Evolutionary conservation across 2,329 filamentous ascomycete species (phyloP), one percentile per base, ranked within the genome.

Genomic region (Fusarium sp.): DNA sequence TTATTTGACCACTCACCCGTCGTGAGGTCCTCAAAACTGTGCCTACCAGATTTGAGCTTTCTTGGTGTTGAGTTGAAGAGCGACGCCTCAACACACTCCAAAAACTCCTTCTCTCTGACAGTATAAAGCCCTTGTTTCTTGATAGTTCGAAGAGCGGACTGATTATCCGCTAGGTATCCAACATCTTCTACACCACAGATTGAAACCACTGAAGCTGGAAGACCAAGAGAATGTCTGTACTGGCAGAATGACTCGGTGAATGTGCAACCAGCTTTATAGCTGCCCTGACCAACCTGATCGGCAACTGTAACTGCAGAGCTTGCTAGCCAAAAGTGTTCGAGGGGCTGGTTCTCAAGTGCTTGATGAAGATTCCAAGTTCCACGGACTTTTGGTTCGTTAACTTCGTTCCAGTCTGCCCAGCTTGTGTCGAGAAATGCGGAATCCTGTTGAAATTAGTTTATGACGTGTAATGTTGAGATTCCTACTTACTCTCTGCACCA

Each of bases 271-370:
- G 60, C 27, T 2, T 60, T 56, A 42, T 73, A 73, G 20, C 60
- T 73, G 1, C 42, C 55, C 26, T 73, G 67, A 1, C 67, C 70
- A 8, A 53, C 44, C 7, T 67, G 62, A 5, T 65, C 70, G 0
- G 41, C 55, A 4, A 69, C 18, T 0, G 59, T 59, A 3, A 52
- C 63, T 0, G 15, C 32, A 8, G 69, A 71, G 4, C 69, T 67
- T 2, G 64, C 62, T 6, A 73, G 27, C 27, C 64, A 45, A 64
- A 82, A 85, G 72, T 85, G 82, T 62, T 83, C 81, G 0, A 83
- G 56, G 0, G 52, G 42, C 7, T 68, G 48, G 6, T 12, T 26
- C 0, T 52, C 44, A 1, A 71, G 37, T 1, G 65, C 49, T 7
- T 38, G 42, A 33, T 83, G 78, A 0, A 83, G 70, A 20, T 81